These are phyloP conservation scores for Aspergillus sp. DNA, from an alignment of 2,329 filamentous ascomycete species.

Conservation along the genomic window DNA sequence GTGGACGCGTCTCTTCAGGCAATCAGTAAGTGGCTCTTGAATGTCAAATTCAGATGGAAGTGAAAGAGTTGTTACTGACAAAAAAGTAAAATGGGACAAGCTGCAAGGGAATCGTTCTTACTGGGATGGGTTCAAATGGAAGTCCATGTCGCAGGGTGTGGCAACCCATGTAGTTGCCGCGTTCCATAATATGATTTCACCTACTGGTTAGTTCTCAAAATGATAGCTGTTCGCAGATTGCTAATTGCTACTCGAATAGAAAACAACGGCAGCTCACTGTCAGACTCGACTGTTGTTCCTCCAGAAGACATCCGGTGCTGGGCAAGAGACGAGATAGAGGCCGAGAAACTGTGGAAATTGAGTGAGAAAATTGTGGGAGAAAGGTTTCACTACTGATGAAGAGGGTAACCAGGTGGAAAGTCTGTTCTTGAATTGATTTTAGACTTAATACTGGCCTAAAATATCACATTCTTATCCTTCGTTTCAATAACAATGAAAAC, in stretches of 20 bases:
- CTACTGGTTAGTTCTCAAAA: not conserved
- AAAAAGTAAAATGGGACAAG: not conserved
- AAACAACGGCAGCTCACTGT: not conserved
- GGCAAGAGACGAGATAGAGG: conserved; percentile 1
- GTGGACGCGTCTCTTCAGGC: not conserved
- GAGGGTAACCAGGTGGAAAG: too few species aligned
- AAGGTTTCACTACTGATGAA: not conserved
- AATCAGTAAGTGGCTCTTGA: not conserved
- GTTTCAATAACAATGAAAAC: too few species aligned
- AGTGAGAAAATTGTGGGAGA: not conserved
- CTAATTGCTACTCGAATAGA: not conserved
- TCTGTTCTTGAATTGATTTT: too few species aligned
- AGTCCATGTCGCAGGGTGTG: not conserved
- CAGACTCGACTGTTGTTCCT: not conserved
- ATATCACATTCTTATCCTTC: too few species aligned
- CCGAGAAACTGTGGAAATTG: conserved; percentile 1
- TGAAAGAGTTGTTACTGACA: not conserved
- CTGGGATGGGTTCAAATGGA: not conserved
- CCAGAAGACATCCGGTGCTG: not conserved
- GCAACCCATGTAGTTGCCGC: not conserved
- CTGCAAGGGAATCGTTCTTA: not conserved
- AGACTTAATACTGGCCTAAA: too few species aligned
- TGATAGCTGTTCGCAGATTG: not conserved
- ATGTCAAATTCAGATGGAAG: not conserved
- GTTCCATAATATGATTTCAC: not conserved